Percentiles rank a stretch among this genome's conserved stretches.
Conservation (phyloP, 2,329 filamentous ascomycete species). For the Setomelanomma holmii region DNA sequence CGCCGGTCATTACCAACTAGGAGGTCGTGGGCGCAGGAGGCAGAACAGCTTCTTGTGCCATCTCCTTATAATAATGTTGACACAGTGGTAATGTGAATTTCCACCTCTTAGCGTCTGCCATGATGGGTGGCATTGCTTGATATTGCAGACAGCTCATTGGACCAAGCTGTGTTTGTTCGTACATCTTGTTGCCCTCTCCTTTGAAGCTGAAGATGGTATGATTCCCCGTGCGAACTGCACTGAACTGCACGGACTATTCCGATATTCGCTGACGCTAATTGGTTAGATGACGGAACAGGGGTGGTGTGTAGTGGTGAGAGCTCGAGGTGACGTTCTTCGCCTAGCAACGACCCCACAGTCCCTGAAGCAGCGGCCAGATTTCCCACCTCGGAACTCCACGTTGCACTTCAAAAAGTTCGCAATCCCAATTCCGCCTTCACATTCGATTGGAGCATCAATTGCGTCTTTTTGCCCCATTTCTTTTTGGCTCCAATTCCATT, state of each 20-base stretch:
- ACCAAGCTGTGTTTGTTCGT: neutral
- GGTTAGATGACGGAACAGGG: neutral
- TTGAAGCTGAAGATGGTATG: no score
- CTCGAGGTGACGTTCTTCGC: no score
- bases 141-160: no score
- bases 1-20: conserved; percentile 57
- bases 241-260: no score
- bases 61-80: no score
- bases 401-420: conserved; percentile 1
- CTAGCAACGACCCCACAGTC: conserved; percentile 2
- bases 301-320: neutral
- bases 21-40: no score
- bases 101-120: no score
- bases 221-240: no score
- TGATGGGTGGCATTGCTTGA: no score
- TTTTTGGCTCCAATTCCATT: conserved; percentile 8
- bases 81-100: neutral
- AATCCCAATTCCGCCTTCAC: neutral
- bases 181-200: no score
- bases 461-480: conserved; percentile 11
- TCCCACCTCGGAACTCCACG: conserved; percentile 5
- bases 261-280: no score
- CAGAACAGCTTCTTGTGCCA: no score
- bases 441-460: conserved; percentile 20
- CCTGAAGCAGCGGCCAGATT: conserved; percentile 6